Base-by-base conservation (phyloP, 345 rosid species). In the Xanthoceras sorbifolium region DNA sequence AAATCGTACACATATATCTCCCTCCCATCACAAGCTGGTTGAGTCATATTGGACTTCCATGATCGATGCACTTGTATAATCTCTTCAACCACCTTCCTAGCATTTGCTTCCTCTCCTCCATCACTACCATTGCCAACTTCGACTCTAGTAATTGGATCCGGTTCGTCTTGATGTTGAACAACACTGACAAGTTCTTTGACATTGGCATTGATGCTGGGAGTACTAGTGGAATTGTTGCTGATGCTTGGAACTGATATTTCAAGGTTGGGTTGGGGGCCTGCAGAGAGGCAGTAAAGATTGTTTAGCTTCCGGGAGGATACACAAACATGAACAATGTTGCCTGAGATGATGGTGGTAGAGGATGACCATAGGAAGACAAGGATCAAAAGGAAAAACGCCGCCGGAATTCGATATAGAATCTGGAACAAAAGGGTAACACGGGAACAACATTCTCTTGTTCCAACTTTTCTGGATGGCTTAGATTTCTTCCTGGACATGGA, bases 231-330 rank as follows among this genome's bases (percentile, higher is more conserved):
- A 71, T 71, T 29, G 28, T 78, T 70, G 38, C 57, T 76, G 71
- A 68, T 17, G 1, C 5, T 38, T 1, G 88, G 86, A 78, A 83
- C 26, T 1, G 85, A 87, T 80, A 86, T 76, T 32, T 72, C 89
- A 62, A 86, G 76, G 46, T 75, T 85, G 1, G 93, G 91, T 23
- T 86, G 92, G 5, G 93, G 68, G 36, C 97, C 97, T 0, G 97
- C 97, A 1, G 98, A 91, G 80, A 94, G 88, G 79, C 98, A 93
- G 73, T 87, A 94, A 61, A 84, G 92, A 69, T 89, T 86, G 81
- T 71, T 89, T 84, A 94, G 95, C 82, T 91, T 91, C 38, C 97
- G 86, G 1, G 95, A 93, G 14, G 97, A 93, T 54, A 93, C 77
- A 61, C 97, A 93, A 22, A 93, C 82, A 6, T 89, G 97, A 72